Percentiles rank a stretch among this genome's conserved stretches.
phyloP scores from a whole-genome alignment of 2,329 filamentous ascomycete genomes.

The Epichloe typhina region DNA sequence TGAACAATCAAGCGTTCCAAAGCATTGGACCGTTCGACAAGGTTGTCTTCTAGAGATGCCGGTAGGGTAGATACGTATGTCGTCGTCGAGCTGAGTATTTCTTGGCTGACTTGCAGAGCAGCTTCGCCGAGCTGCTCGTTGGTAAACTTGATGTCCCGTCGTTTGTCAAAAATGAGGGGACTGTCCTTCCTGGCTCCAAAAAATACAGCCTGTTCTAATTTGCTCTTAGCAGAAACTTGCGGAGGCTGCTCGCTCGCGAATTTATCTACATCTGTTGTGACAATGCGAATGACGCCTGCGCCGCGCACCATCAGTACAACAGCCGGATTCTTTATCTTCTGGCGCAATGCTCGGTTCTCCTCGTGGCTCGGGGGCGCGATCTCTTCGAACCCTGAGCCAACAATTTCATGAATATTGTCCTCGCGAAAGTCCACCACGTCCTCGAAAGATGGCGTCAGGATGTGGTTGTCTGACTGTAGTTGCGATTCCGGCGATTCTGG shows the following conservation, averaged over 20 bases:
- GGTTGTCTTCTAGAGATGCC: conserved; percentile 68
- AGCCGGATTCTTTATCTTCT: conserved; percentile 48
- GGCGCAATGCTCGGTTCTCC: conserved; percentile 35
- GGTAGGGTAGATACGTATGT: conserved; percentile 60
- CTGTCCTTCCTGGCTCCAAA: conserved; percentile 73
- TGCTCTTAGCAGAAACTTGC: conserved; percentile 67
- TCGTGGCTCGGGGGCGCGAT: conserved; percentile 27
- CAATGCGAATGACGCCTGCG: conserved; percentile 46
- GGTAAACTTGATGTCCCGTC: conserved; percentile 52
- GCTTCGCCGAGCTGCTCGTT: conserved; percentile 61
- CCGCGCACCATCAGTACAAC: conserved; percentile 50
- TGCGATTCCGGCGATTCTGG: conserved; percentile 66
- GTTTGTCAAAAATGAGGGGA: conserved; percentile 70
- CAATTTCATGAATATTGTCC: conserved; percentile 48
- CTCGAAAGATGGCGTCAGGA: conserved; percentile 58
- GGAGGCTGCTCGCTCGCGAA: conserved; percentile 46
- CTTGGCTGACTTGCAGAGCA: conserved; percentile 63
- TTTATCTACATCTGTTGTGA: conserved; percentile 44
- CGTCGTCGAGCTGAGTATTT: conserved; percentile 68
- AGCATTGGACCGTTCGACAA: conserved; percentile 58
- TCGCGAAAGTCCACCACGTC: conserved; percentile 72
- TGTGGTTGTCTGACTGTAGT: conserved; percentile 52
- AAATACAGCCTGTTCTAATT: conserved; percentile 94
- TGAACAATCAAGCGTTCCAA: conserved; percentile 63
- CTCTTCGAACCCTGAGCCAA: conserved; percentile 52